These are phyloP conservation scores for Vanrija sp. DNA, from an alignment of 1,284 basidiomycete genomes.

Conservation along the genomic window DNA sequence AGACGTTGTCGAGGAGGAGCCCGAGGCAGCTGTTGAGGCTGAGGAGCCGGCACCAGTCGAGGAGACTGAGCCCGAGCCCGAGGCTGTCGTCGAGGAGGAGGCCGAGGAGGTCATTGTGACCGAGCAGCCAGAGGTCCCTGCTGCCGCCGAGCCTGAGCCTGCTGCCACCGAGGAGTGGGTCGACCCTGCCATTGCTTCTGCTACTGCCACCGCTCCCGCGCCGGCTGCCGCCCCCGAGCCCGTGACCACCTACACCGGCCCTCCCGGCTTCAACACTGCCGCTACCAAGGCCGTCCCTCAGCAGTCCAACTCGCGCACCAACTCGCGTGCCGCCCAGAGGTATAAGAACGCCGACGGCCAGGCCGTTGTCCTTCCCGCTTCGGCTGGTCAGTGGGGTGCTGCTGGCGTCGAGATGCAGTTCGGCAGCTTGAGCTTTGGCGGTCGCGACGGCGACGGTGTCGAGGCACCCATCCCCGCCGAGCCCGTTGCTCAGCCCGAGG, in stretches of 20 bases:
- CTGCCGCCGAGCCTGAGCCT: slow-evolving; percentile 2
- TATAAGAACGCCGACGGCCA: slow-evolving; percentile 48
- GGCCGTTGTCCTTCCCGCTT: slow-evolving; percentile 46
- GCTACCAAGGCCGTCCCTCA: slow-evolving; percentile 24
- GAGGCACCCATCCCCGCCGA: slow-evolving; percentile 34
- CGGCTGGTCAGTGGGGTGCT: slow-evolving; percentile 22
- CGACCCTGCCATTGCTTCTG: slow-evolving; percentile 42
- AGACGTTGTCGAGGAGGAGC: slow-evolving; percentile 12
- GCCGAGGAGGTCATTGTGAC: background rate
- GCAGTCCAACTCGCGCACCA: slow-evolving; percentile 35
- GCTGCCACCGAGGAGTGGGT: slow-evolving; percentile 15
- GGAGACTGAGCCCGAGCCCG: background rate
- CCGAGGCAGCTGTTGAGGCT: slow-evolving; percentile 11
- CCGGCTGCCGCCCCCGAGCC: slow-evolving; percentile 34
- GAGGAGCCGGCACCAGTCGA: slow-evolving; percentile 41
- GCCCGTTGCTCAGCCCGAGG: slow-evolving; percentile 20
- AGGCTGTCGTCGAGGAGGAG: background rate
- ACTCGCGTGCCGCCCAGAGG: slow-evolving; percentile 43
- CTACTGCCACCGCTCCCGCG: slow-evolving; percentile 11
- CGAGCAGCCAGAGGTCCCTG: slow-evolving; percentile 20
- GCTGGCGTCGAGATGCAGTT: slow-evolving; percentile 49
- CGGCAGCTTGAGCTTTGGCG: slow-evolving; percentile 49
- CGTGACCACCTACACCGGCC: slow-evolving; percentile 46
- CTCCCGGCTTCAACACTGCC: slow-evolving; percentile 49
- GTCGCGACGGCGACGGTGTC: slow-evolving; percentile 44